Base-by-base conservation (phyloP, 768 basidiomycete genomes). In the Rhodocollybia butyracea region DNA sequence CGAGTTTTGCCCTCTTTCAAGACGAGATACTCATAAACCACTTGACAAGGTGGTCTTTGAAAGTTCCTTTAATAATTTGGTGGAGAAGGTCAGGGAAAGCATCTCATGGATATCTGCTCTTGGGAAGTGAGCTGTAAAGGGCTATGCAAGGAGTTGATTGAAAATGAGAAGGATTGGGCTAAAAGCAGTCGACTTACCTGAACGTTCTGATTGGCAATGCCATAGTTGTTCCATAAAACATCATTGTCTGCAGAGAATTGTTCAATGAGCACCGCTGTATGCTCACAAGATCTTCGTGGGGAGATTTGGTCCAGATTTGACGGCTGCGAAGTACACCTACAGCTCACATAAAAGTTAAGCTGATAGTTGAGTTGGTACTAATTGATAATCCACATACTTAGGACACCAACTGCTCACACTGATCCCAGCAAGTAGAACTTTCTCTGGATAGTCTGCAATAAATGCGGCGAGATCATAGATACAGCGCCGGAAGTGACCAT, bases 391-490 rank as follows among this genome's bases (percentile, higher is more conserved):
- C 34, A 21, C 42, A 10, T 21, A 43, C 42, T 24, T 43, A 19
- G 42, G 42, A 43, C 42, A 43, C 42, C 42, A 43, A 21, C 19
- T 24, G 8, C 21, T 8, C 8, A 43, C 42, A n/a, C n/a, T n/a
- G 21, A 43, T 43, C 8, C 42, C 19, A 10, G n/a, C 8, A 43
- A 43, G 42, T 10, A n/a, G 8, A 0, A 61, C 63, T 29, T 70
- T 67, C 48, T 69, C 68, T 0, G 66, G 69, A 51, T 70, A 70
- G 43, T 68, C 68, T 1, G 65, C 64, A 27, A 69, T 67, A 47
- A 57, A 65, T 0, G 67, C 60, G 0, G 64, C 66, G 10, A 67
- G 55, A 3, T 53, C 57, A 43, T 61, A 70, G 1, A 69, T 61
- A 0, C 36, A 58, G 0, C 59, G 61, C 2, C 62, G 60, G 38